These are phyloP conservation scores for Amanita rubescens DNA, from an alignment of 768 basidiomycete genomes.

Conservation along the genomic window DNA sequence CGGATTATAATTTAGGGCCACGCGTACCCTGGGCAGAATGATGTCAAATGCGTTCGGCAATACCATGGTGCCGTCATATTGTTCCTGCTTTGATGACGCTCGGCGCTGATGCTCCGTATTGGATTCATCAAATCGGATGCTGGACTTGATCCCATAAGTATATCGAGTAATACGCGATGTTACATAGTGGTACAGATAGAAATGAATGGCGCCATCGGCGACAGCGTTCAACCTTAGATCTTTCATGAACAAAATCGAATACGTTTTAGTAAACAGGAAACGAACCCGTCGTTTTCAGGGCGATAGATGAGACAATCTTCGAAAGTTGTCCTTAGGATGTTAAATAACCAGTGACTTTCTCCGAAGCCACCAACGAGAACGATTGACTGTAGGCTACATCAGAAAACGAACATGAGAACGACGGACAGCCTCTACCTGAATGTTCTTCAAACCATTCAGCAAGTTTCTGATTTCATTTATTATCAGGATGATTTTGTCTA, in stretches of 20 bases:
- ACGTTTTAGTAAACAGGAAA: background rate
- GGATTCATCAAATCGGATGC: conserved; percentile 11
- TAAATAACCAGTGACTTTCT: conserved; percentile 5
- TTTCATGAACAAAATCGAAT: background rate
- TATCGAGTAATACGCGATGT: conserved; percentile 19
- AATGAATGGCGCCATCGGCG: conserved; percentile 23
- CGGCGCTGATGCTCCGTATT: conserved; percentile 16
- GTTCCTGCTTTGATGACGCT: conserved; percentile 9
- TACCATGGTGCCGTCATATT: conserved; percentile 9
- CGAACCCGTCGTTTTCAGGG: conserved; percentile 2
- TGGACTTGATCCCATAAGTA: conserved; percentile 19
- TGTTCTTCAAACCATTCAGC: background rate
- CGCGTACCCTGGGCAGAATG: conserved; percentile 10
- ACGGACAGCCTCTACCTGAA: background rate
- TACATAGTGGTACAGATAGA: conserved; percentile 21
- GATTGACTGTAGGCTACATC: background rate
- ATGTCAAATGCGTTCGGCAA: conserved; percentile 13
- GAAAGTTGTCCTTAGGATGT: background rate
- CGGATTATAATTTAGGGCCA: background rate
- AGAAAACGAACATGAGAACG: background rate
- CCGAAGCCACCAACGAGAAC: conserved; percentile 7
- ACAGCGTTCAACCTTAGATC: conserved; percentile 23
- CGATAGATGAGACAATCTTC: conserved; percentile 1
- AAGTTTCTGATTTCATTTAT: background rate
- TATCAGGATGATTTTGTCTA: background rate